Percentiles rank a stretch among this genome's conserved stretches.
phyloP scores from a whole-genome alignment of 805 yeast species.

The Metschnikowia chrysomelidarum region DNA sequence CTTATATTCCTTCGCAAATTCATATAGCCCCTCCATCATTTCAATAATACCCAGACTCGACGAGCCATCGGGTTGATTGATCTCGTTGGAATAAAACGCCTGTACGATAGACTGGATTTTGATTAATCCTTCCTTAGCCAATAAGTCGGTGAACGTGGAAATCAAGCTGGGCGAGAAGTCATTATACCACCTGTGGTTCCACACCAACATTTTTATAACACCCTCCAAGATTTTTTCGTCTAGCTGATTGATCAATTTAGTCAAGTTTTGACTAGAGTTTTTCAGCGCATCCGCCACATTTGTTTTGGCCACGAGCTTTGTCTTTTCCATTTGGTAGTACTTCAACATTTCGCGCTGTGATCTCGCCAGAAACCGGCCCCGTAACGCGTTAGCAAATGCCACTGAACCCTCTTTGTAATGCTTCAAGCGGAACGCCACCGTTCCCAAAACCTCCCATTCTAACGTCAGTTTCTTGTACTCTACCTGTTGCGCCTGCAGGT shows the following conservation, averaged over 20 bases:
- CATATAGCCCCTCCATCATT: constrained; percentile 52
- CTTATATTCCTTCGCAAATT: constrained; percentile 45
- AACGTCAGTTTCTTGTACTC: constrained; percentile 72
- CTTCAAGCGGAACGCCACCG: constrained; percentile 79
- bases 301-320: constrained; percentile 30
- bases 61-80: constrained; percentile 21
- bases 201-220: constrained; percentile 79
- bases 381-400: constrained; percentile 74
- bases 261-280: constrained; percentile 29
- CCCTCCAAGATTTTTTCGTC: constrained; percentile 64
- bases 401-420: constrained; percentile 84
- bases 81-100: constrained; percentile 54
- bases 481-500: constrained; percentile 84
- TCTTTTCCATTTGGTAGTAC: constrained; percentile 55
- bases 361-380: constrained; percentile 74
- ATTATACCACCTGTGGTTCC: constrained; percentile 97
- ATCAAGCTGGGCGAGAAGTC: constrained; percentile 77
- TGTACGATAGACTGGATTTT: constrained; percentile 71
- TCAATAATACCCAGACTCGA: constrained; percentile 48
- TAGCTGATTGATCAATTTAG: constrained; percentile 40
- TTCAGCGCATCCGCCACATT: constrained; percentile 11
- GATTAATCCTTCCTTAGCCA: constrained; percentile 73
- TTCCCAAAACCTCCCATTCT: constrained; percentile 93
- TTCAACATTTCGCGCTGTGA: constrained; percentile 73
- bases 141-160: constrained; percentile 55